Evolutionary conservation across 768 basidiomycete species (phyloP).

Genomic region (Holtermannia corniformis): DNA sequence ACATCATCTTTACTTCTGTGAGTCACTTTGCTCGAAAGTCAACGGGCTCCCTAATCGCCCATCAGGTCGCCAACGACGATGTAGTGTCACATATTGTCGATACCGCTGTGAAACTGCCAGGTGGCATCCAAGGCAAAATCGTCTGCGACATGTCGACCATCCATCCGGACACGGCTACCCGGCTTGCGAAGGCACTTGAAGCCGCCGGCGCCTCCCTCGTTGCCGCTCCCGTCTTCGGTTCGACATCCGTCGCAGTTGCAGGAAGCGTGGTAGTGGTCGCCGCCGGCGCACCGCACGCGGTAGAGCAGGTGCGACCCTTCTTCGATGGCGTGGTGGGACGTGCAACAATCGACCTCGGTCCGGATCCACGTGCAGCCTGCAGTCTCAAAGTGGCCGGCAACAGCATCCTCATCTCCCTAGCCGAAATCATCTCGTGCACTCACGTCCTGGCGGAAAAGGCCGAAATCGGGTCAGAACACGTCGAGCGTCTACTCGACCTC

Average conservation of each 20-base stretch:
- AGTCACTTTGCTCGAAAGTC: background rate
- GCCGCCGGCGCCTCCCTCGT: background rate
- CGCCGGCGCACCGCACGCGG: background rate
- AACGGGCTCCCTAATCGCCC: background rate
- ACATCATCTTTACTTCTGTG: slow-evolving; percentile 2
- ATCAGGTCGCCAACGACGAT: background rate
- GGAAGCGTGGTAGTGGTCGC: background rate
- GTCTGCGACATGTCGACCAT: slow-evolving; percentile 4
- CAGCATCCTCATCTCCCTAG: slow-evolving; percentile 1
- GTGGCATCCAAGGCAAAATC: background rate
- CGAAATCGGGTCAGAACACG: background rate
- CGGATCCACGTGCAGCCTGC: background rate
- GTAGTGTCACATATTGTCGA: background rate
- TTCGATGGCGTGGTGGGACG: slow-evolving; percentile 1
- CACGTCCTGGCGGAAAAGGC: slow-evolving; percentile 4
- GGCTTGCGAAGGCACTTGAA: background rate
- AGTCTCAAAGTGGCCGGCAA: slow-evolving; percentile 1
- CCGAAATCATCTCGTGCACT: background rate
- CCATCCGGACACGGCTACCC: background rate
- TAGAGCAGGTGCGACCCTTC: background rate
- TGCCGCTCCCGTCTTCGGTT: slow-evolving; percentile 3
- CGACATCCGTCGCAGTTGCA: slow-evolving; percentile 1
- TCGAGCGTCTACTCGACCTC: background rate
- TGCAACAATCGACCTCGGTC: background rate
- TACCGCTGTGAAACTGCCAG: background rate